phyloP scores from a whole-genome alignment of 441 rosid genomes.

The Gossypium gossypioides region DNA sequence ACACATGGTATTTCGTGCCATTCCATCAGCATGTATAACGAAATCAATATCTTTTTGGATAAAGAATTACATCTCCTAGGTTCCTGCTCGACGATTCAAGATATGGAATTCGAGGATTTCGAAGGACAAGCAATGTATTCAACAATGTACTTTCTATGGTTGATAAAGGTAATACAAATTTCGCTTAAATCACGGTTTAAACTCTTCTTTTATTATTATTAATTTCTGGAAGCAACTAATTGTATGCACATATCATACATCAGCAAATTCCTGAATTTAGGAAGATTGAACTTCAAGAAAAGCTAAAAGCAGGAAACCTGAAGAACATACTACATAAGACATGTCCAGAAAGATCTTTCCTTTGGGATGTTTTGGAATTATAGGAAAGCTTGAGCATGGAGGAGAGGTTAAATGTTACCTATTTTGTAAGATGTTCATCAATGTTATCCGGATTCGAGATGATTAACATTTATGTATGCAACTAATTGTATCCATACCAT shows the following conservation, averaged over 20 bases:
- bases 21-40: slow-evolving; percentile 14
- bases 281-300: slow-evolving; percentile 32
- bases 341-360: slow-evolving; percentile 42
- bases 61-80: slow-evolving; percentile 44
- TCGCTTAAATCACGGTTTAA: not conserved
- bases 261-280: slow-evolving; percentile 48
- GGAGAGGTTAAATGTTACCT: slow-evolving; percentile 3
- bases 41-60: slow-evolving; percentile 33
- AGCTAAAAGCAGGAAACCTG: slow-evolving; percentile 35
- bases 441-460: not conserved
- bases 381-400: not conserved
- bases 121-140: slow-evolving; percentile 60
- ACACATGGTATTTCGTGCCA: slow-evolving; percentile 12
- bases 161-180: slow-evolving; percentile 43
- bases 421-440: not conserved
- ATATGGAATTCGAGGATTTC: slow-evolving; percentile 58
- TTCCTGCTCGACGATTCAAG: slow-evolving; percentile 39
- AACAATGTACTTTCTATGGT: slow-evolving; percentile 56
- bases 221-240: not conserved
- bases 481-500: too few relatives aligned
- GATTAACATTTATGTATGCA: not conserved
- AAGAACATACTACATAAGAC: slow-evolving; percentile 27
- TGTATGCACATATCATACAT: slow-evolving; percentile 9
- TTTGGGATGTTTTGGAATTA: slow-evolving; percentile 27
- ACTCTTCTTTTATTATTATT: not conserved